Percentiles rank a stretch among this genome's conserved stretches.
These are phyloP conservation scores for Amanita muscaria DNA, from an alignment of 768 basidiomycete genomes.

Conservation along the genomic window DNA sequence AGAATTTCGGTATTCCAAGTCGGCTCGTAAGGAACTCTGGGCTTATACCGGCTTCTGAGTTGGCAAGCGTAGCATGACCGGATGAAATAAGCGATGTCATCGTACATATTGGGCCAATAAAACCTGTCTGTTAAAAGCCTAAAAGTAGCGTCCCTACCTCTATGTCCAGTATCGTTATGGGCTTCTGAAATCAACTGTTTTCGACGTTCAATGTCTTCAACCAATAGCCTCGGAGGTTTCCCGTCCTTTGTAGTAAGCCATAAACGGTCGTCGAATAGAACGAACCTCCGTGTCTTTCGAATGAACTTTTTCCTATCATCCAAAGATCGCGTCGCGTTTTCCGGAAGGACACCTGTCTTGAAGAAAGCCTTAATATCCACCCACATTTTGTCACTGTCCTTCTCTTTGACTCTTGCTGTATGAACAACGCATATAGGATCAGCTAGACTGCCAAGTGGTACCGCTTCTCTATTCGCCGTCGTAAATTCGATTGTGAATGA, in stretches of 20 bases:
- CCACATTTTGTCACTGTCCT: too few species aligned
- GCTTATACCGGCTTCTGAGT: constrained; percentile 12
- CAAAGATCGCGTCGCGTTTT: not conserved
- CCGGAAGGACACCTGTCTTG: not conserved
- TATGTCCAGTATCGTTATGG: constrained; percentile 22
- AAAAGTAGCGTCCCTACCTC: constrained; percentile 21
- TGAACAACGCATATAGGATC: too few species aligned
- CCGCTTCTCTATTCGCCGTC: too few species aligned
- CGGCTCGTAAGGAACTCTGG: constrained; percentile 16
- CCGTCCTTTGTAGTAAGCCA: not conserved
- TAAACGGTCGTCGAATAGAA: not conserved
- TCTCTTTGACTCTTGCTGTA: too few species aligned
- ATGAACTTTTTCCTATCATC: not conserved
- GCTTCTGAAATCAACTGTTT: constrained; percentile 14
- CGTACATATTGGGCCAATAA: constrained; percentile 29
- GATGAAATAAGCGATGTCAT: constrained; percentile 21
- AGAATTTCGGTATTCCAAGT: constrained; percentile 17
- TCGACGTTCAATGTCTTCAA: not conserved
- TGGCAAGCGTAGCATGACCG: constrained; percentile 26
- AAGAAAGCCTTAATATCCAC: too few species aligned
- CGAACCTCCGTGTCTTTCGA: not conserved
- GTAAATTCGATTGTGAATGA: too few species aligned
- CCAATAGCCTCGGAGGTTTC: not conserved
- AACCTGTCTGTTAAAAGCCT: constrained; percentile 11
- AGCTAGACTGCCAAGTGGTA: too few species aligned